Conservation (phyloP, 768 basidiomycete genomes). For the Lactifluus hygrophoroides region DNA sequence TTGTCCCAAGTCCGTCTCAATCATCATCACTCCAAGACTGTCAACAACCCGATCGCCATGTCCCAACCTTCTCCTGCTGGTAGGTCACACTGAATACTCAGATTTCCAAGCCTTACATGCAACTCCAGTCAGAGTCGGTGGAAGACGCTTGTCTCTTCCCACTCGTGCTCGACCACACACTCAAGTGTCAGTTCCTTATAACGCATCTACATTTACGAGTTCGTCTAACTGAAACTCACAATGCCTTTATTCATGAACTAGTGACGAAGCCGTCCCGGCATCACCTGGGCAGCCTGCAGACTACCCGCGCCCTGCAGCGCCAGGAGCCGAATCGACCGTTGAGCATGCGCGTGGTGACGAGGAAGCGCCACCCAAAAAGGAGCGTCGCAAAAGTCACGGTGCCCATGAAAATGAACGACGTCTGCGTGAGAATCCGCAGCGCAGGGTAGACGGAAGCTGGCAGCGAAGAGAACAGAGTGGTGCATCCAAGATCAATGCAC, state of each 20-base stretch:
- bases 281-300: slow-evolving; percentile 19
- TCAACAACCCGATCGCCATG: not conserved
- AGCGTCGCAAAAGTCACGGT: slow-evolving; percentile 14
- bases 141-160: slow-evolving; percentile 20
- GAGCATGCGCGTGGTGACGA: slow-evolving; percentile 14
- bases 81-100: not conserved
- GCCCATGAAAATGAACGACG: slow-evolving; percentile 17
- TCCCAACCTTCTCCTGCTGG: slow-evolving; percentile 18
- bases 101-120: not conserved
- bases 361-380: slow-evolving; percentile 13
- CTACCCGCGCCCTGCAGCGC: slow-evolving; percentile 19
- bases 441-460: slow-evolving; percentile 17
- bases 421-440: slow-evolving; percentile 17
- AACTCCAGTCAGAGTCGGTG: slow-evolving; percentile 16
- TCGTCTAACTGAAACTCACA: not conserved
- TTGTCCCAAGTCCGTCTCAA: no score
- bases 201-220: not conserved
- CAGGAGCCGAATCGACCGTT: slow-evolving; percentile 1
- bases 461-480: slow-evolving; percentile 10
- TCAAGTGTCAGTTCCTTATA: slow-evolving; percentile 9
- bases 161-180: slow-evolving; percentile 4
- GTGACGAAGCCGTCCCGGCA: slow-evolving; percentile 1
- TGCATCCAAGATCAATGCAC: slow-evolving; percentile 29
- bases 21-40: no score
- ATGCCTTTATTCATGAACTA: not conserved